These are phyloP conservation scores for Neolentinus lepideus DNA, from an alignment of 1,284 basidiomycete species.

Conservation along the genomic window DNA sequence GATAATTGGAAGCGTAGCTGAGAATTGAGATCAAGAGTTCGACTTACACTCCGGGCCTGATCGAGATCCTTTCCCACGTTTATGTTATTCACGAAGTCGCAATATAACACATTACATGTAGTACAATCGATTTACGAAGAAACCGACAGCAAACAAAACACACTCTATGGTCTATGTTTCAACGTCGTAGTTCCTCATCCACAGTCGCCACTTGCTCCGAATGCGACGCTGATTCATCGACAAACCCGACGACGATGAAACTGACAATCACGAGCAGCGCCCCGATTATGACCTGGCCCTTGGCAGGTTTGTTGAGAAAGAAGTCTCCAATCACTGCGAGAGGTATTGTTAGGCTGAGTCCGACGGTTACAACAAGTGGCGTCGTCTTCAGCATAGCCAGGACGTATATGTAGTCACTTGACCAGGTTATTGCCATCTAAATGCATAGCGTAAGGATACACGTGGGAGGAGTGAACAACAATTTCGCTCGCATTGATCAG, in stretches of 20 bases:
- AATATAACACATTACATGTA: neutral
- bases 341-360: slow-evolving; percentile 93
- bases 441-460: slow-evolving; percentile 2
- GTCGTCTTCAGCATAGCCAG: slow-evolving; percentile 97
- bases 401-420: slow-evolving; percentile 84
- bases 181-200: slow-evolving; percentile 8
- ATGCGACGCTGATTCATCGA: slow-evolving; percentile 40
- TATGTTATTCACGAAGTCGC: neutral
- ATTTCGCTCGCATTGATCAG: slow-evolving; percentile 60
- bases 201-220: slow-evolving; percentile 18
- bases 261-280: slow-evolving; percentile 60
- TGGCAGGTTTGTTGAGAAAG: slow-evolving; percentile 50
- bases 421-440: slow-evolving; percentile 81
- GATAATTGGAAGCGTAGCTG: neutral
- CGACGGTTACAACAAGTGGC: slow-evolving; percentile 88
- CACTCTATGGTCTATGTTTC: neutral
- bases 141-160: neutral
- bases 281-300: slow-evolving; percentile 53
- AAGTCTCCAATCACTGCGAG: slow-evolving; percentile 81
- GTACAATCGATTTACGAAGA: neutral
- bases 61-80: neutral
- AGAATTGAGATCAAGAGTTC: neutral
- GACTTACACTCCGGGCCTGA: too few relatives aligned
- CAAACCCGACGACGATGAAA: slow-evolving; percentile 55
- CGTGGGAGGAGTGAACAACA: neutral